Evolutionary conservation across 495 filamentous ascomycete genomes (phyloP).

Genomic region (Penicillium roqueforti): DNA sequence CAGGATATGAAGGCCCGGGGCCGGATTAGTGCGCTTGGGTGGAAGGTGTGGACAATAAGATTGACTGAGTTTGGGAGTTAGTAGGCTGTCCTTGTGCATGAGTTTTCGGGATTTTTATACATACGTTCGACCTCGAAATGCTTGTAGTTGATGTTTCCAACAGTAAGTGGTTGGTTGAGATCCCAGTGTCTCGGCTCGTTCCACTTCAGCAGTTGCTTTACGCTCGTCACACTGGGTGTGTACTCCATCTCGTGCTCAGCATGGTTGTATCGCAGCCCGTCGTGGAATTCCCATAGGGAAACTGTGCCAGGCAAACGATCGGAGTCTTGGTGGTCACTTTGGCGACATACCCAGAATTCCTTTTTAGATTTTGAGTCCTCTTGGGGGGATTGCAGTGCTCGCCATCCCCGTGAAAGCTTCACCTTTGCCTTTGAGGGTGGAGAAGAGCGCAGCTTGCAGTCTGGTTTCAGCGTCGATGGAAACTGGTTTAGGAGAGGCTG

Average conservation of each 20-base stretch:
- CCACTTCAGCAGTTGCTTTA: slow-evolving; percentile 53
- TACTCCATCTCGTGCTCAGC: slow-evolving; percentile 65
- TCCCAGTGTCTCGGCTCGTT: slow-evolving; percentile 28
- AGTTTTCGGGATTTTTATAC: slow-evolving; percentile 23
- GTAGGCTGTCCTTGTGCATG: background rate
- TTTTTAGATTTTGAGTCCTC: slow-evolving; percentile 37
- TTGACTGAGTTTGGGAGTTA: slow-evolving; percentile 27
- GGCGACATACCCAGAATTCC: slow-evolving; percentile 67
- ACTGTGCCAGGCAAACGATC: slow-evolving; percentile 53
- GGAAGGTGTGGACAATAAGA: slow-evolving; percentile 42
- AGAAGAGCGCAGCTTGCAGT: slow-evolving; percentile 37
- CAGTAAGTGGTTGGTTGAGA: slow-evolving; percentile 12
- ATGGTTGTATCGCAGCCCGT: slow-evolving; percentile 57
- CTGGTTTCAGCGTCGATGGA: slow-evolving; percentile 27
- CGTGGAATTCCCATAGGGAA: slow-evolving; percentile 60
- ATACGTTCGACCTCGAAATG: slow-evolving; percentile 50
- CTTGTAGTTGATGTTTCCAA: slow-evolving; percentile 31
- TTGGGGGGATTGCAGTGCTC: slow-evolving; percentile 27
- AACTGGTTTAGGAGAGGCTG: slow-evolving; percentile 49
- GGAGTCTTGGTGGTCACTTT: slow-evolving; percentile 56
- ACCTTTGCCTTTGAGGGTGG: slow-evolving; percentile 30
- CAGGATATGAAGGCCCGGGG: slow-evolving; percentile 39
- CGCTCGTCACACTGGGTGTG: slow-evolving; percentile 62
- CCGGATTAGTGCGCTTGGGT: slow-evolving; percentile 30
- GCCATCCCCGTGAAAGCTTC: slow-evolving; percentile 16